Evolutionary conservation across 192 early-diverging fungal genomes (phyloP), one percentile per base, ranked within the genome.

Genomic region (Thamnidium elegans): DNA sequence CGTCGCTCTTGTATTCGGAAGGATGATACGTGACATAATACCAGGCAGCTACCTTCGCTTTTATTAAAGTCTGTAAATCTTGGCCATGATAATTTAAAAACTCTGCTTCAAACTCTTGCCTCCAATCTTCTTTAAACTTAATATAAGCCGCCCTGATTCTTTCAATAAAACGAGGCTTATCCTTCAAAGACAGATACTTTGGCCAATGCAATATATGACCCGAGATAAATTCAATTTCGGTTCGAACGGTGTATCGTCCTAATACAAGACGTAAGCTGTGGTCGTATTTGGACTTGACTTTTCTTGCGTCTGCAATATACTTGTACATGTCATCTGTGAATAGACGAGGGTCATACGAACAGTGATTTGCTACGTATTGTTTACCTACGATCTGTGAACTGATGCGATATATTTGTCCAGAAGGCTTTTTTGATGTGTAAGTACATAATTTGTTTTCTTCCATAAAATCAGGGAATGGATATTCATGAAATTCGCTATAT

Each of bases 401-500:
- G 13, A 44, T 59, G 3, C 19, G 19, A 19, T 59, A 59, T 17
- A 44, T 59, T 7, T 59, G n/a, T 23, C 58, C 58, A 39, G 36
- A 6, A 1, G 36, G 36, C 9, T 76, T 74, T 32, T 31, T 43
- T 3, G 82, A 84, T 3, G 0, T 1, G 59, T 89, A 89, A 0
- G 72, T 53, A n/a, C 23, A 30, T 7, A 81, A 76, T 4, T 60
- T 46, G 1, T 65, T n/a, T 19, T 84, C 84, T 51, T 86, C 78
- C 88, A 90, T 88, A 68, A 87, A 90, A 46, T 87, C 84, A 8
- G 89, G 89, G 32, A 72, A 85, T 19, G 55, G 26, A 8, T 63
- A 68, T 4, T 74, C 74, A 20, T 64, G 39, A 10, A 83, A 65
- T 10, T 77, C 77, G 1, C 11, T 10, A 17, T 50, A 64, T 30